Base-by-base conservation (phyloP, 129 eudicot species). In the Saussurea involucrata region DNA sequence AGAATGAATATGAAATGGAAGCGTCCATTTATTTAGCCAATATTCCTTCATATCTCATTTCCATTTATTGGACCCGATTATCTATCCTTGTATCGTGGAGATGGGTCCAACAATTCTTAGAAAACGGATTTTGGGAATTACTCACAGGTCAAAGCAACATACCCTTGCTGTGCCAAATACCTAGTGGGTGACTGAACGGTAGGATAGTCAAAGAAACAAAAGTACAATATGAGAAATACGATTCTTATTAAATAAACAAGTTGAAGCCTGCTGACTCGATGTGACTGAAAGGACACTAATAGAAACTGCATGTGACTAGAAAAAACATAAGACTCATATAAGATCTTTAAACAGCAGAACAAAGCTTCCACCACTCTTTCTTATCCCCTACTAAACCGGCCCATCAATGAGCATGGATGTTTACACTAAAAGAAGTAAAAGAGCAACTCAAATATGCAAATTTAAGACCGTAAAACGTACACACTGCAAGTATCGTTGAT, bases 401-500 rank as follows among this genome's bases (percentile, higher is more conserved):
- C 27, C 64, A 18, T 12, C 64, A 57, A 57, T n/a, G 24, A 57
- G 25, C 22, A 20, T 57, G 28, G 13, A n/a, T 60, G 65, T 60
- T 22, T 60, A 9, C 64, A 22, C 27, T 60, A 60, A 15, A 60
- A 63, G 29, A 76, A 34, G 15, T 42, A 61, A 10, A 46, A 28
- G 42, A 67, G 25, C 17, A 34, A 33, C 72, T 13, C 10, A 29
- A 42, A 44, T 44, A 81, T 21, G 34, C 24, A 70, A 28, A 49
- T 36, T 9, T 18, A 33, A n/a, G 60, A 40, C 63, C 67, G 68
- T 53, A 17, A 34, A 60, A 87, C 97, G 73, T 85, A 92, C 96
- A 89, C 91, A 71, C 97, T 92, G 81, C 96, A 92, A 55, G 90
- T 87, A 61, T 92, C 97, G 71, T 92, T 86, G 31, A 79, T 60